Percentiles rank a stretch among this genome's conserved stretches.
These are phyloP conservation scores for Fusarium algeriense DNA, from an alignment of 2,329 filamentous ascomycete species.

Conservation along the genomic window DNA sequence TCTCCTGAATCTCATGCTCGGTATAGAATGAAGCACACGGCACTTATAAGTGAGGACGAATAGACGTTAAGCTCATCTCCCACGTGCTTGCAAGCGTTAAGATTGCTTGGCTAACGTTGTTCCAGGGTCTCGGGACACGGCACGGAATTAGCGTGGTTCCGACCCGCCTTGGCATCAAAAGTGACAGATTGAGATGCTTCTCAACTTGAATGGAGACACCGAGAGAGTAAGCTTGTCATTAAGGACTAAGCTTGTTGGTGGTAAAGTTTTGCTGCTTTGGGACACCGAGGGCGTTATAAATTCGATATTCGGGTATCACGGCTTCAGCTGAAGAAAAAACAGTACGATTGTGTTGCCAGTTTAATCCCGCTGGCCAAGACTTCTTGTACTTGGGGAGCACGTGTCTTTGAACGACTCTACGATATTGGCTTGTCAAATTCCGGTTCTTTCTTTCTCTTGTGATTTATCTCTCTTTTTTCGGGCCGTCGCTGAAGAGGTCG, in stretches of 20 bases:
- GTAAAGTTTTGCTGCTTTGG: conserved; percentile 35
- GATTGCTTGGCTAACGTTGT: conserved; percentile 37
- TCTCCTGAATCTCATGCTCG: conserved; percentile 24
- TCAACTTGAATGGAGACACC: conserved; percentile 22
- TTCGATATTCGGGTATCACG: conserved; percentile 35
- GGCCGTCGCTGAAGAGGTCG: neutral
- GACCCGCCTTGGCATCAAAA: conserved; percentile 19
- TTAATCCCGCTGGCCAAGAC: conserved; percentile 29
- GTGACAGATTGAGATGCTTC: conserved; percentile 1
- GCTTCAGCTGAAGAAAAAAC: conserved; percentile 17
- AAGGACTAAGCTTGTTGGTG: conserved; percentile 33
- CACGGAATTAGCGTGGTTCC: conserved; percentile 30
- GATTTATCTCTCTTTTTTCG: neutral
- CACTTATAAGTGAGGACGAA: conserved; percentile 32
- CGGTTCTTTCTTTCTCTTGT: neutral
- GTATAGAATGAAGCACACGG: conserved; percentile 39
- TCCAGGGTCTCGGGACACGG: conserved; percentile 38
- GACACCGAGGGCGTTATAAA: conserved; percentile 33
- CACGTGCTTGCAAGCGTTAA: conserved; percentile 41
- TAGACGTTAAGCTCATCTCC: conserved; percentile 19
- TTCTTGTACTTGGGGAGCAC: neutral
- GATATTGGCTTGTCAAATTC: neutral
- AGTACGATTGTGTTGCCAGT: conserved; percentile 15
- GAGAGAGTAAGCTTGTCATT: conserved; percentile 31
- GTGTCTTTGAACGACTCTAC: neutral